Base-by-base conservation (phyloP, 192 early-diverging fungal species). In the Coemansia sp. region DNA sequence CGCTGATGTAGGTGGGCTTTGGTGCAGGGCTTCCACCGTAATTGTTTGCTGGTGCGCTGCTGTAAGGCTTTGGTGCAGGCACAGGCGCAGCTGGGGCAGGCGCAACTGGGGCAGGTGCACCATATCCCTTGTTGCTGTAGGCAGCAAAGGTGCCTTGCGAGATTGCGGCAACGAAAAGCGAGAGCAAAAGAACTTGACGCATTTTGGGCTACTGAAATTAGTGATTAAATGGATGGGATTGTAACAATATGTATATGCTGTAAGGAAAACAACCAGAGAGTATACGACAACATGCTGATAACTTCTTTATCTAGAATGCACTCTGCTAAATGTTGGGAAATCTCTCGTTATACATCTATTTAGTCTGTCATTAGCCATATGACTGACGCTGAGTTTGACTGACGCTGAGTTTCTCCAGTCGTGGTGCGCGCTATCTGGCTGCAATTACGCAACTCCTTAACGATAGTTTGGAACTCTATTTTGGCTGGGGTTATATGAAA, bases 101-200 rank as follows among this genome's bases (percentile, higher is more conserved):
- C n/a, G 59, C 31, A 13, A 33, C 31, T 11, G 34, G 34, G 2
- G 59, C 60, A 62, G 50, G n/a, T n/a, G n/a, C 44, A 17, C 50
- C 50, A 25, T 62, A 53, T 27, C 50, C 37, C 17, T 25, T 36
- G 10, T 44, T 25, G 3, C 34, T 25, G 45, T 55, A 45, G 28
- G 38, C 42, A 6, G 61, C 67, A 47, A 69, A 47, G 2, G 63
- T 22, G 44, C 36, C 45, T 33, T 65, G 63, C 45, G 69, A 53
- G 19, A 71, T 30, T 29, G 47, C 66, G 11, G 66, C 72, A 50
- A 64, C 29, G 17, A 75, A 58, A 15, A 75, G 50, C 19, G 72
- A 75, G 48, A 75, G 40, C 2, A 66, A 59, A 19, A 75, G 58
- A 6, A 48, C 62, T 36, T 68, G 60, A 38, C 64, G 60, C 64